phyloP scores from a whole-genome alignment of 495 filamentous ascomycete genomes.

The Halenospora varia region DNA sequence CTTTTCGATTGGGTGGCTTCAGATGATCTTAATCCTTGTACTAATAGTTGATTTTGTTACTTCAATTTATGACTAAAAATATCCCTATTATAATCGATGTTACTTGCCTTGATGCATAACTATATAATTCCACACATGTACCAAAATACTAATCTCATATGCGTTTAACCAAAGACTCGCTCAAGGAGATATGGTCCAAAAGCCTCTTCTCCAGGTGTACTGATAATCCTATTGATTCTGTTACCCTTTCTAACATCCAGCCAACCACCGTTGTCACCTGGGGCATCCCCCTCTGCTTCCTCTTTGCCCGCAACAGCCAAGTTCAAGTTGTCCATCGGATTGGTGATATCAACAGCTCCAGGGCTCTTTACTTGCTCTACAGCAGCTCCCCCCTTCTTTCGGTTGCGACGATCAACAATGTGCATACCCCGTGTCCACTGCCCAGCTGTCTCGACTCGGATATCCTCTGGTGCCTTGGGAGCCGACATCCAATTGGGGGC shows the following conservation, averaged over 20 bases:
- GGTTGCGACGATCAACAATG: constrained; percentile 68
- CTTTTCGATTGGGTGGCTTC: too few relatives aligned
- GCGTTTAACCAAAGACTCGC: constrained; percentile 42
- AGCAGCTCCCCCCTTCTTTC: constrained; percentile 51
- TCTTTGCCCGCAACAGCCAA: constrained; percentile 38
- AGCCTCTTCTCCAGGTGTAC: constrained; percentile 48
- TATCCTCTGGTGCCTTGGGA: constrained; percentile 53
- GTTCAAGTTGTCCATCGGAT: constrained; percentile 22
- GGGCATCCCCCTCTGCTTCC: constrained; percentile 35
- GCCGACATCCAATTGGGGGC: constrained; percentile 46
- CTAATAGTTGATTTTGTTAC: too few relatives aligned
- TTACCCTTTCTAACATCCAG: constrained; percentile 67
- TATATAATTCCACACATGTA: too few relatives aligned
- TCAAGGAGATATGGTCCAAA: constrained; percentile 47
- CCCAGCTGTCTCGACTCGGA: constrained; percentile 80
- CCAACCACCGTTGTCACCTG: constrained; percentile 72
- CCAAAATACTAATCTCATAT: too few relatives aligned
- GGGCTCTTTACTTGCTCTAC: constrained; percentile 27
- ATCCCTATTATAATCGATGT: too few relatives aligned
- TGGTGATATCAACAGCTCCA: constrained; percentile 24
- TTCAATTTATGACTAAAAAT: too few relatives aligned
- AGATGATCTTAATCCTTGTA: too few relatives aligned
- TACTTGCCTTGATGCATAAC: too few relatives aligned
- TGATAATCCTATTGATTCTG: constrained; percentile 66
- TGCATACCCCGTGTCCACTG: constrained; percentile 96